phyloP scores from a whole-genome alignment of 1,139 yeast genomes.

The Hemisphaericaspora subhashii region DNA sequence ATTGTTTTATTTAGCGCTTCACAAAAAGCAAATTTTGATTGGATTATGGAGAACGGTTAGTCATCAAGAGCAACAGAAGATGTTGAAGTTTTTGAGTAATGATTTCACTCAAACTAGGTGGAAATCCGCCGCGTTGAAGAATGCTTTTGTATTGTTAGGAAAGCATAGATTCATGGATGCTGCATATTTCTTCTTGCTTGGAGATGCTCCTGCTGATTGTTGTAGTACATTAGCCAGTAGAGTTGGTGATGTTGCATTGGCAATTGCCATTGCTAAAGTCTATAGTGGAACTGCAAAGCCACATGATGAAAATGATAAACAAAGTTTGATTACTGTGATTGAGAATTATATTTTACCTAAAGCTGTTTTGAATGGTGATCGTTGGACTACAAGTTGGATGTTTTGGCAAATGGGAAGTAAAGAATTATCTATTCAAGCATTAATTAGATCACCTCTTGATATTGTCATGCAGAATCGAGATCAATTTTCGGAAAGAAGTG shows the following conservation, averaged over 20 bases:
- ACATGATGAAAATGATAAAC: constrained; percentile 9
- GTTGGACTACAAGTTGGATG: constrained; percentile 85
- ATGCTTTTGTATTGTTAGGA: constrained; percentile 87
- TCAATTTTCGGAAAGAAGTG: constrained; percentile 21
- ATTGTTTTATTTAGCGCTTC: constrained; percentile 73
- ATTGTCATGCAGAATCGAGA: constrained; percentile 28
- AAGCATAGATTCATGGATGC: constrained; percentile 87
- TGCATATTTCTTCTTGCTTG: constrained; percentile 86
- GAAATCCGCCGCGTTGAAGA: constrained; percentile 86
- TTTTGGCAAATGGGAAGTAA: constrained; percentile 64
- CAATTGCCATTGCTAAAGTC: constrained; percentile 77
- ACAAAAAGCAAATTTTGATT: constrained; percentile 70
- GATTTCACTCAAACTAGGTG: constrained; percentile 76
- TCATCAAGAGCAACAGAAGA: constrained; percentile 80
- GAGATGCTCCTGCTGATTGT: constrained; percentile 72
- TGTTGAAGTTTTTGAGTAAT: constrained; percentile 71
- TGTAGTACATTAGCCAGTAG: constrained; percentile 71
- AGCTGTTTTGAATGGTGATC: constrained; percentile 63
- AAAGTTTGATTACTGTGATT: constrained; percentile 49
- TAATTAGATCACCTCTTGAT: constrained; percentile 56
- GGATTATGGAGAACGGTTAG: constrained; percentile 84
- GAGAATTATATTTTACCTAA: constrained; percentile 54
- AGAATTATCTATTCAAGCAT: constrained; percentile 60
- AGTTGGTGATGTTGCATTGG: constrained; percentile 66
- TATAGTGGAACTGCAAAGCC: constrained; percentile 37